Conservation (phyloP, 345 rosid genomes). For the Reutealis trisperma region DNA sequence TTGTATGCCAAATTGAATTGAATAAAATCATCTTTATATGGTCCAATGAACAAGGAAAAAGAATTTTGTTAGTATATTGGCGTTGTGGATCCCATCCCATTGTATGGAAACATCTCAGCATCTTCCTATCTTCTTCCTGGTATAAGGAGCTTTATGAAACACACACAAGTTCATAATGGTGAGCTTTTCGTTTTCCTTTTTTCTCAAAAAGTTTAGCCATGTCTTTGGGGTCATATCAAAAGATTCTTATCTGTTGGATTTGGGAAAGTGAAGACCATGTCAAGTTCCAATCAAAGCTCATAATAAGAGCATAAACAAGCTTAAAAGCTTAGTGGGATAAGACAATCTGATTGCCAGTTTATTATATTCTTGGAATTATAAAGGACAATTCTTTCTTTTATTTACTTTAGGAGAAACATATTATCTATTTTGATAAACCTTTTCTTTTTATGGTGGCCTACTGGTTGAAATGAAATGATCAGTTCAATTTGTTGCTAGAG, state of each 20-base stretch:
- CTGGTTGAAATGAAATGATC: background rate
- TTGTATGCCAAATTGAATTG: background rate
- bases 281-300: background rate
- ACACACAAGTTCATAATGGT: background rate
- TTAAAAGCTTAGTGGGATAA: slow-evolving; percentile 8
- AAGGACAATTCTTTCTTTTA: background rate
- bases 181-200: background rate
- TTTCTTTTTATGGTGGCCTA: background rate
- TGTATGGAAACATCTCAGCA: slow-evolving; percentile 7
- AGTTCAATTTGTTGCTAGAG: background rate
- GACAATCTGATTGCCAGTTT: slow-evolving; percentile 12
- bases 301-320: background rate
- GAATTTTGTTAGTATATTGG: background rate
- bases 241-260: background rate
- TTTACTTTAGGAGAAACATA: too few relatives aligned
- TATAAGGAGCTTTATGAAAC: slow-evolving; percentile 9
- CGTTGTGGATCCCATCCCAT: background rate
- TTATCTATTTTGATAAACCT: background rate
- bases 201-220: background rate
- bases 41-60: background rate
- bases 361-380: slow-evolving; percentile 1
- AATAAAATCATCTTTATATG: background rate
- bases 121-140: slow-evolving; percentile 20
- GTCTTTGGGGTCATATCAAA: slow-evolving; percentile 24
- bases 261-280: background rate